Evolutionary conservation across 441 rosid species (phyloP).

Genomic region (Hura crepitans): DNA sequence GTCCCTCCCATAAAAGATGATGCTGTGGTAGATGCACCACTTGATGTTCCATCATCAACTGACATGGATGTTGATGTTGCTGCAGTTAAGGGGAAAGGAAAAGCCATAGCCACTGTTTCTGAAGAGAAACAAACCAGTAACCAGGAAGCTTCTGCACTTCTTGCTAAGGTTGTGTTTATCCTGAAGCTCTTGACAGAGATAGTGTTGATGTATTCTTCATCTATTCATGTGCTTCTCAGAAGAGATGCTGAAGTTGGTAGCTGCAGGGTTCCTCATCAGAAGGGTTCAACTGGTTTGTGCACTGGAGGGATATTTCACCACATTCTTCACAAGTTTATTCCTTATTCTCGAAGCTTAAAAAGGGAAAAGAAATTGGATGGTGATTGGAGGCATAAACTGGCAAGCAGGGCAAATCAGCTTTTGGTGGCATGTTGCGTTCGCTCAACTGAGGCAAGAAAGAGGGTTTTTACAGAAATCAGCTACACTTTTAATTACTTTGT

Average conservation of each 20-base stretch:
- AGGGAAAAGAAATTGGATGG: conserved; percentile 78
- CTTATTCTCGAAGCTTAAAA: conserved; percentile 55
- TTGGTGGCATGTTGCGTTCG: conserved; percentile 93
- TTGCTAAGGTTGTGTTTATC: conserved; percentile 86
- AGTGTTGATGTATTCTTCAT: conserved; percentile 75
- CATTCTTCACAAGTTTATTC: conserved; percentile 71
- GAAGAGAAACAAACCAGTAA: conserved; percentile 49
- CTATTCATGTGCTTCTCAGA: conserved; percentile 77
- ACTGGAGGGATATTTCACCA: conserved; percentile 78
- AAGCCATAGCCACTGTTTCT: conserved; percentile 62
- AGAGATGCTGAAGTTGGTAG: conserved; percentile 73
- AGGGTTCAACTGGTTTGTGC: conserved; percentile 38
- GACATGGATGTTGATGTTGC: conserved; percentile 95
- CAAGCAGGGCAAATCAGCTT: conserved; percentile 75
- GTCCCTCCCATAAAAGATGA: conserved; percentile 68
- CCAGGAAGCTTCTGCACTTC: conserved; percentile 66
- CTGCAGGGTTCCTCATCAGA: conserved; percentile 55
- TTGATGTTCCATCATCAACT: conserved; percentile 43
- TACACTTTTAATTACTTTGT: conserved; percentile 64
- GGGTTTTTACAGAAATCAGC: conserved; percentile 73
- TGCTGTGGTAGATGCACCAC: conserved; percentile 28
- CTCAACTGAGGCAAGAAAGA: conserved; percentile 85
- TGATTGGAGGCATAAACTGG: conserved; percentile 91
- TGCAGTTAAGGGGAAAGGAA: conserved; percentile 79
- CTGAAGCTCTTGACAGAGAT: conserved; percentile 93